phyloP scores from a whole-genome alignment of 495 filamentous ascomycete species.

The Aspergillus incahuasiensis region DNA sequence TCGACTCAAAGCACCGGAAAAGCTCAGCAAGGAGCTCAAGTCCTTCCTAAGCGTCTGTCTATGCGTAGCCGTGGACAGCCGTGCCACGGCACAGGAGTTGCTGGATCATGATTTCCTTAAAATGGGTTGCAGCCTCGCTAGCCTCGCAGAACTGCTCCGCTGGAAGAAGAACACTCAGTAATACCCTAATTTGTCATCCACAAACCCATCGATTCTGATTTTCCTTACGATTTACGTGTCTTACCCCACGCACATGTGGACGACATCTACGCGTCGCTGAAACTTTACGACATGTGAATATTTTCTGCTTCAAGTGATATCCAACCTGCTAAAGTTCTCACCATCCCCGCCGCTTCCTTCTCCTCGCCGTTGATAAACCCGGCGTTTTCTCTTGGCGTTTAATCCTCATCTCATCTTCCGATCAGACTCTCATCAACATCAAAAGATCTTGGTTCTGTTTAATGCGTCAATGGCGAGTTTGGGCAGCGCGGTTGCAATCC shows the following conservation, averaged over 20 bases:
- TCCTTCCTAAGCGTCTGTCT: slow-evolving; percentile 92
- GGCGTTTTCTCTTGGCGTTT: slow-evolving; percentile 30
- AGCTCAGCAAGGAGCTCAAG: slow-evolving; percentile 93
- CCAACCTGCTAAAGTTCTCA: slow-evolving; percentile 5
- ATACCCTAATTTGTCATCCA: slow-evolving; percentile 9
- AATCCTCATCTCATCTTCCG: slow-evolving; percentile 1
- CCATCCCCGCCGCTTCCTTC: slow-evolving; percentile 2
- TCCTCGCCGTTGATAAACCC: slow-evolving; percentile 17
- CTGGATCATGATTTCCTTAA: slow-evolving; percentile 75
- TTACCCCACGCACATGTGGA: slow-evolving; percentile 36
- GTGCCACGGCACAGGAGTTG: slow-evolving; percentile 85
- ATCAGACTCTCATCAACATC: background rate
- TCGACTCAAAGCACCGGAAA: slow-evolving; percentile 93
- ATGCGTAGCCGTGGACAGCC: slow-evolving; percentile 91
- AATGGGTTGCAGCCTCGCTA: slow-evolving; percentile 63
- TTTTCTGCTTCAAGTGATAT: slow-evolving; percentile 27
- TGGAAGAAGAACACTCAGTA: slow-evolving; percentile 53
- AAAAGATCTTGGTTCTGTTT: slow-evolving; percentile 2
- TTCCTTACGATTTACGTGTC: slow-evolving; percentile 22
- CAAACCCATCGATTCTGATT: slow-evolving; percentile 8
- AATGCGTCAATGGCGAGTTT: background rate
- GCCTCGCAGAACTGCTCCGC: slow-evolving; percentile 77
- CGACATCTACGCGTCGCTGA: slow-evolving; percentile 27
- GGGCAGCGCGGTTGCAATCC: background rate
- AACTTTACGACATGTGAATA: slow-evolving; percentile 25